Evolutionary conservation across 2,329 filamentous ascomycete genomes (phyloP), one percentile per base, ranked within the genome.

Genomic region (Pyrenophora tritici-repentis): DNA sequence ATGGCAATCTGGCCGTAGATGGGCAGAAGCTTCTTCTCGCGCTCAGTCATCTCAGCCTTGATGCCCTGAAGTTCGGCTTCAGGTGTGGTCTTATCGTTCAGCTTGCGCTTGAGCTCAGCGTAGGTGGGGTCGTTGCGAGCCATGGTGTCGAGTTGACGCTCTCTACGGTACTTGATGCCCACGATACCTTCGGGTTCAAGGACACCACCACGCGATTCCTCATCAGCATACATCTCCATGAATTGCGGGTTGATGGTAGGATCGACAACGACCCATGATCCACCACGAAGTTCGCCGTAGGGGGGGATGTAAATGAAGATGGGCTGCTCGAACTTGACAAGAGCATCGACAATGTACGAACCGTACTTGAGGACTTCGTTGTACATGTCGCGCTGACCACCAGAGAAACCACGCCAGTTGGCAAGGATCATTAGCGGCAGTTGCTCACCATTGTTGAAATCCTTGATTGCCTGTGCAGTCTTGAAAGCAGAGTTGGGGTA

Each of bases 331-430:
- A 91, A 99, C 79, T 97, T 96, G 82, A 96, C 91, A 40, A 99
- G 87, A 47, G 93, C 93, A 70, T 99, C 94, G 64, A 99, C 94
- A 71, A 99, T 99, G 83, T 94, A 97, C 14, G 93, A 97, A 72
- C 94, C 94, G 71, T 99, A 99, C 83, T 99, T 99, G 77, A 99
- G 86, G 13, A 99, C 94, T 79, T 99, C 94, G 80, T 97, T 97
- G 86, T 95, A 99, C 94, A 99, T 99, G 78, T 99, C 94, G 65
- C 93, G 91, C 79, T 99, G 94, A 61, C 94, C 94, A 81, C 94
- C 94, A 63, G 94, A 99, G 90, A 99, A 99, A 81, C 94, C 94
- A 86, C 94, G 88, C 94, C 94, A 99, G 84, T 99, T 99, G 78
- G 94, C 94, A 59, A 99, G 86, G 73, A 99, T 99, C 91, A 99